Evolutionary conservation across 306 rosid species (phyloP), one percentile per base, ranked within the genome.

Genomic region (Pueraria montana): DNA sequence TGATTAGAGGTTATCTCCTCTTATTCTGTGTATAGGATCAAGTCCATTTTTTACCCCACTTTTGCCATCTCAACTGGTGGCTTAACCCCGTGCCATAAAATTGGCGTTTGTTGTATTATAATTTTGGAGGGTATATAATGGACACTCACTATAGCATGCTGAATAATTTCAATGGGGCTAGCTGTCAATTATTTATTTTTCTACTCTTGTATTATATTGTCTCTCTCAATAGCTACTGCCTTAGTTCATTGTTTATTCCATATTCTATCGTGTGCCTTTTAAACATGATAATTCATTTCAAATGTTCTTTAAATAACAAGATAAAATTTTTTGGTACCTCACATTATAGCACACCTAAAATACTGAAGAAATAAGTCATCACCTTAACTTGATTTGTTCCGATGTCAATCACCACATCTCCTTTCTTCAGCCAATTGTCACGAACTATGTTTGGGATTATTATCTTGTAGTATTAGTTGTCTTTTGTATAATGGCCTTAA

Each of bases 321-420:
- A 64, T 11, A 26, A 74, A 42, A 79, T 43, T 2, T 30, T 32
- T 6, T 63, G 43, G 52, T 34, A 24, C 48, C 56, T 68, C 32
- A 61, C 8, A 55, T 17, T 55, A 26, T 68, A 11, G 17, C 49
- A 64, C 20, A 85, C 21, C 14, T 49, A n/a, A 42, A 58, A 61
- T 32, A 20, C 20, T 38, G 11, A 50, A 72, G 80, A 43, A 76
- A n/a, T n/a, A 61, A 61, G 38, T 61, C 18, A 23, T 63, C 73
- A 88, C 90, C 87, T 88, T 77, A 24, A 88, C 85, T 77, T 76
- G 84, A 84, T 84, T 88, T 24, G 89, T 27, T 77, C 93, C 91
- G 89, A 84, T 84, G 84, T 88, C 91, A 52, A 90, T 86, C 50
- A 90, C 89, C 50, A 90, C 86, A 49, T 88, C 89, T 48, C 90